Evolutionary conservation across 495 filamentous ascomycete genomes (phyloP), one percentile per base, ranked within the genome.

Genomic region (Peziza echinospora): DNA sequence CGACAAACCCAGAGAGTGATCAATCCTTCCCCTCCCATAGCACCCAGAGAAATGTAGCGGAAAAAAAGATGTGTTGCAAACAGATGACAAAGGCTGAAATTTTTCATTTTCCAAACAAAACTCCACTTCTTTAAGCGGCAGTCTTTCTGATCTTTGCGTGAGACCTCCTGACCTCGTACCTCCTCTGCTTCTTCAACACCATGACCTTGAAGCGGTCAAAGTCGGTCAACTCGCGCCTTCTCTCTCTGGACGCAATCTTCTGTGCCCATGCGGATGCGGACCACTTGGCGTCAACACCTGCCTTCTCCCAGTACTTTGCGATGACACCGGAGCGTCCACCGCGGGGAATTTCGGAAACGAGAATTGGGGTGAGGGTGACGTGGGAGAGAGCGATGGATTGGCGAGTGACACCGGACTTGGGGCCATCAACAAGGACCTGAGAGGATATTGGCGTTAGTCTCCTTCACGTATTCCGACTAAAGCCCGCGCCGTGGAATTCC

Each of bases 151-250:
- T 70, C 72, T 87, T 85, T 56, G 83, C 79, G 55, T 82, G 68
- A 55, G 84, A 76, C 78, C 93, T 94, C 67, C 77, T 82, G 66
- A 92, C 78, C 72, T 93, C 87, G 71, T 84, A 94, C 62, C 86
- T 78, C 62, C 80, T 77, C 81, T 94, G 86, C 78, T 96, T 96
- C 76, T 80, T 84, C 69, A 94, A 71, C 64, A 84, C 73, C 74
- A 96, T 72, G 55, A 96, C 86, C 78, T 96, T 94, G 82, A 96
- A 99, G 61, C 89, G 78, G 74, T 99, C 91, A 64, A 99, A 96
- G 72, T 99, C 91, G 70, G 74, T 87, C 51, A 99, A 72, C 57
- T 77, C 76, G 67, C 75, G 78, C 70, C 91, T 78, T 72, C 83
- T 84, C 70, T 83, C 74, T 56, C 71, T 70, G 65, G 77, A 72